phyloP scores from a whole-genome alignment of 73 alveolate species.

The Paramecium sonneborni region DNA sequence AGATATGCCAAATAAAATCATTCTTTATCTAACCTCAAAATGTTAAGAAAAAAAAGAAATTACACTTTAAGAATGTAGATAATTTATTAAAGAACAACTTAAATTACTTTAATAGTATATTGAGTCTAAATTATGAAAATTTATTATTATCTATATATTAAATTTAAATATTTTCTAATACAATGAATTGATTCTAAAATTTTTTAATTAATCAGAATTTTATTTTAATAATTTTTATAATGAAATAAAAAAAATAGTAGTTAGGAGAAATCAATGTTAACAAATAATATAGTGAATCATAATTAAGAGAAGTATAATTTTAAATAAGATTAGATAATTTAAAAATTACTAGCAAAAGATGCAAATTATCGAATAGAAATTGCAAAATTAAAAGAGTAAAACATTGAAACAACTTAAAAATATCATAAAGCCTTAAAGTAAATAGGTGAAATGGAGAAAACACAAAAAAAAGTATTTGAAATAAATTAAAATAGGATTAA shows the following conservation, averaged over 20 bases:
- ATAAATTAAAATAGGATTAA: neutral
- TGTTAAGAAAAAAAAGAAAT: neutral
- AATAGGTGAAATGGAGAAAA: constrained; percentile 26
- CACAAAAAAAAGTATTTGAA: neutral
- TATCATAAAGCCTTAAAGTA: constrained; percentile 46
- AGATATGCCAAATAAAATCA: constrained; percentile 31
- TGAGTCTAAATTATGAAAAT: neutral
- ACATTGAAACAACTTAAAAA: neutral
- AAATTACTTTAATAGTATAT: neutral
- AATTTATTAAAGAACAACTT: constrained; percentile 33
- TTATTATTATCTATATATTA: neutral
- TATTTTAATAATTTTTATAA: neutral
- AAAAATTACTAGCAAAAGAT: neutral
- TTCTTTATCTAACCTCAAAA: neutral
- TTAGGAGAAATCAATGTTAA: neutral
- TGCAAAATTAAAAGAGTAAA: constrained; percentile 39
- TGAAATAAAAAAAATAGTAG: constrained; percentile 13
- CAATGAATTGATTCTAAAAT: neutral
- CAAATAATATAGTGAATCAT: neutral
- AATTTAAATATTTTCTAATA: neutral
- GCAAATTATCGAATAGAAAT: neutral
- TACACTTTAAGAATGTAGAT: neutral
- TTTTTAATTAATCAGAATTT: neutral
- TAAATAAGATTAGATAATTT: neutral
- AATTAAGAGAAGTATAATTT: neutral